These are phyloP conservation scores for Boechera stricta DNA, from an alignment of 345 rosid species.

Conservation along the genomic window DNA sequence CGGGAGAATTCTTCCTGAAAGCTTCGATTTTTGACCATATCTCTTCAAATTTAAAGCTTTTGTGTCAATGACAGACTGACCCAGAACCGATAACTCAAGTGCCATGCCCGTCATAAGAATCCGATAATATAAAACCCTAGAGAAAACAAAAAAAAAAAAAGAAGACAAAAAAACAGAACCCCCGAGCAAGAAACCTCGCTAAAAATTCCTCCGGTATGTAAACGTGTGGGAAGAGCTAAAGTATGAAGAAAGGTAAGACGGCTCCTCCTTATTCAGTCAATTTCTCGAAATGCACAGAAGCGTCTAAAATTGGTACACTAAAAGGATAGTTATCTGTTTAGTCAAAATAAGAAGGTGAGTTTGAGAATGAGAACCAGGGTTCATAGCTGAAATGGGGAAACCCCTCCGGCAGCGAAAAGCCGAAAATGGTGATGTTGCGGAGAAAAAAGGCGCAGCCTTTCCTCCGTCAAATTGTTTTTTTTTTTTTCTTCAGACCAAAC, in stretches of 20 bases:
- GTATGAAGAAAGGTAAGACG: slow-evolving; percentile 34
- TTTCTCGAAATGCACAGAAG: slow-evolving; percentile 23
- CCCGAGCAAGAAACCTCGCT: neutral
- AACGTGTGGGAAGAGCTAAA: slow-evolving; percentile 34
- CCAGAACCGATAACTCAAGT: slow-evolving; percentile 55
- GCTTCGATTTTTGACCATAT: slow-evolving; percentile 45
- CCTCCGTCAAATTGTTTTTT: slow-evolving; percentile 34
- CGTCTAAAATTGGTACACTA: slow-evolving; percentile 36
- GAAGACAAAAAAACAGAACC: slow-evolving; percentile 9
- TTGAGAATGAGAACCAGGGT: slow-evolving; percentile 23
- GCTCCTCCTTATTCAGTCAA: slow-evolving; percentile 40
- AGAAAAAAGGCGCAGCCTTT: slow-evolving; percentile 45
- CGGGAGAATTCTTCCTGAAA: slow-evolving; percentile 40
- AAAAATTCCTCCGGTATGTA: slow-evolving; percentile 3
- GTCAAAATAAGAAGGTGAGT: slow-evolving; percentile 10
- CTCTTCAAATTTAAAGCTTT: slow-evolving; percentile 42
- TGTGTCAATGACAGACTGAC: slow-evolving; percentile 49
- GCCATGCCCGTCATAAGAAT: slow-evolving; percentile 50
- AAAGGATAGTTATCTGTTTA: slow-evolving; percentile 27
- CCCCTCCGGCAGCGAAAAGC: slow-evolving; percentile 44
- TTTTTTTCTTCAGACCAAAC: slow-evolving; percentile 37
- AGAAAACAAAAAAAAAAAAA: neutral
- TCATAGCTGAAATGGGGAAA: slow-evolving; percentile 36
- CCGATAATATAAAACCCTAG: slow-evolving; percentile 18
- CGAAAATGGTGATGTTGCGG: slow-evolving; percentile 39